Conservation (phyloP, 1,139 yeast genomes). For the Blastobotrys aristatus region DNA sequence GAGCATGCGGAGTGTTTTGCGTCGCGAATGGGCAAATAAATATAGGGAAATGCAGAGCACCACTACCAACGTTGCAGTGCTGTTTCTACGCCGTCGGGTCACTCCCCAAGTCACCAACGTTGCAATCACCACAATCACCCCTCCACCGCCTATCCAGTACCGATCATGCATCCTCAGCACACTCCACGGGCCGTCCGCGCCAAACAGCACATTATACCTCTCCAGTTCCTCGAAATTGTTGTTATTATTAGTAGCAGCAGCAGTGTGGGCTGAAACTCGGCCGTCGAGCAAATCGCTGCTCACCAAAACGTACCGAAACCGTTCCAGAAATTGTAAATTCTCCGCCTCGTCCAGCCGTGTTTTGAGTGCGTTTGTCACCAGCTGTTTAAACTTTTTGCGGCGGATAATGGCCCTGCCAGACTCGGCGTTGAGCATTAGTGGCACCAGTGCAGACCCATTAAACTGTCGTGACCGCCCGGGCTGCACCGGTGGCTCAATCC, state of each 20-base stretch:
- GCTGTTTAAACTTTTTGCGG: constrained; percentile 24
- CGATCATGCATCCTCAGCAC: constrained; percentile 21
- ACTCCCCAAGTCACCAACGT: constrained; percentile 32
- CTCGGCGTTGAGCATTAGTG: constrained; percentile 23
- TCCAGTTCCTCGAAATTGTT: constrained; percentile 13
- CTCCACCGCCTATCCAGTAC: constrained; percentile 36
- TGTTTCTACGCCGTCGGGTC: constrained; percentile 10
- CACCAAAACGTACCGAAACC: constrained; percentile 41
- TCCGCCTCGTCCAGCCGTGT: constrained; percentile 30
- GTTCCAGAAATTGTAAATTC: constrained; percentile 38
- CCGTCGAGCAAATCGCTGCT: constrained; percentile 42
- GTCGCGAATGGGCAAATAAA: constrained; percentile 33
- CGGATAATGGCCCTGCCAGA: constrained; percentile 19
- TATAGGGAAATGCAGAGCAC: constrained; percentile 29
- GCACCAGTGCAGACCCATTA: constrained; percentile 15
- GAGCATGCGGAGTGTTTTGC: constrained; percentile 33
- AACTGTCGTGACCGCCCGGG: constrained; percentile 9
- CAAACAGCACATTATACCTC: constrained; percentile 23
- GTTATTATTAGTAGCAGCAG: not conserved
- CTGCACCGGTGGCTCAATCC: constrained; percentile 14
- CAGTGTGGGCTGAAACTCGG: constrained; percentile 16
- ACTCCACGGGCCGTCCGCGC: constrained; percentile 32
- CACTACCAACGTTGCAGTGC: constrained; percentile 24
- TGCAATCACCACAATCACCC: constrained; percentile 34
- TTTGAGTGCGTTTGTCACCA: constrained; percentile 27